Conservation (phyloP, 1,139 yeast species). For the Debaryomycetaceae sp. region DNA sequence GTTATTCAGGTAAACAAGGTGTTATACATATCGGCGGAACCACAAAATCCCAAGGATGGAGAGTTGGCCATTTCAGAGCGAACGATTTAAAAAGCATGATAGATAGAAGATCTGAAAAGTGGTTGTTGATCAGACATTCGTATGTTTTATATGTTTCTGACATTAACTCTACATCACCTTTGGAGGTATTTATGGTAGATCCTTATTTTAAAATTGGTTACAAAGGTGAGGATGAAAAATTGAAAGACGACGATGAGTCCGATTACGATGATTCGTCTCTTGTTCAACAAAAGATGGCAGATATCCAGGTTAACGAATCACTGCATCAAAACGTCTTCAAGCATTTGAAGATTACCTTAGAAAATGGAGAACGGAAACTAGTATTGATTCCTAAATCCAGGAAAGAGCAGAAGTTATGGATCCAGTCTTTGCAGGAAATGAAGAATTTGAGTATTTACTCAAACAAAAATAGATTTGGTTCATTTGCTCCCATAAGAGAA, state of each 20-base stretch:
- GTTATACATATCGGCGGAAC: slow-evolving; percentile 73
- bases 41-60: slow-evolving; percentile 91
- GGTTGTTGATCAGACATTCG: slow-evolving; percentile 85
- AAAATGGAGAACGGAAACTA: slow-evolving; percentile 75
- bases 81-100: slow-evolving; percentile 83
- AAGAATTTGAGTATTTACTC: slow-evolving; percentile 69
- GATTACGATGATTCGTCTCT: slow-evolving; percentile 45
- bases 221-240: slow-evolving; percentile 34
- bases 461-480: slow-evolving; percentile 68
- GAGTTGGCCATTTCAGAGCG: slow-evolving; percentile 84
- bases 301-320: slow-evolving; percentile 18
- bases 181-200: slow-evolving; percentile 89
- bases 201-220: slow-evolving; percentile 55
- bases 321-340: slow-evolving; percentile 30
- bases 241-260: slow-evolving; percentile 38
- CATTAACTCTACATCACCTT: slow-evolving; percentile 79
- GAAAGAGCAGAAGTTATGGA: slow-evolving; percentile 72
- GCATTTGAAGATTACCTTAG: slow-evolving; percentile 60
- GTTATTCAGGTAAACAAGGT: slow-evolving; percentile 88
- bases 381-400: slow-evolving; percentile 73
- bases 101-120: slow-evolving; percentile 83
- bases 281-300: slow-evolving; percentile 23
- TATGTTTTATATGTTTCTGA: slow-evolving; percentile 84
- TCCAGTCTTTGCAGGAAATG: slow-evolving; percentile 70
- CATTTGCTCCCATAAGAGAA: slow-evolving; percentile 88